A percentile compares a stretch with the other conserved stretches of the same genome.
phyloP scores from a whole-genome alignment of 345 rosid species.

The Anacardium occidentale region DNA sequence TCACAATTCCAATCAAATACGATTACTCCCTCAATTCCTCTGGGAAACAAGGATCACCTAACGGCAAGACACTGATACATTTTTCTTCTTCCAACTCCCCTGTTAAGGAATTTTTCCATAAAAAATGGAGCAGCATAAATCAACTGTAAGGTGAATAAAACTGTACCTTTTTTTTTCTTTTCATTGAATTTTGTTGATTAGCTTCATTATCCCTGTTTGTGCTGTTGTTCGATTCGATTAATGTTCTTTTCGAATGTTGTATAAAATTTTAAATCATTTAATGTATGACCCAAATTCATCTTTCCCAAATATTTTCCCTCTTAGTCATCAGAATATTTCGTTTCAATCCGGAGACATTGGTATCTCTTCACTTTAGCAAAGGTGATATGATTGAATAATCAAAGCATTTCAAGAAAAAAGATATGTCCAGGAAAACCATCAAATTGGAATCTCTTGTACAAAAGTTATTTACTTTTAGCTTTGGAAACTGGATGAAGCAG shows the following conservation, averaged over 20 bases:
- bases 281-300: not conserved
- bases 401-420: not conserved
- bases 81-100: slow-evolving; percentile 1
- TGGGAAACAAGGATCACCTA: slow-evolving; percentile 37
- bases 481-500: not conserved
- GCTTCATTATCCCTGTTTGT: not conserved
- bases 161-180: not conserved
- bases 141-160: slow-evolving; percentile 19
- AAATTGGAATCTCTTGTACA: not conserved
- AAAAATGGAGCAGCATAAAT: not conserved
- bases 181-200: not conserved
- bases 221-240: not conserved
- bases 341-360: not conserved
- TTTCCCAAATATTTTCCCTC: not conserved
- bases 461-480: too few species aligned
- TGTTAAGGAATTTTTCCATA: slow-evolving; percentile 12
- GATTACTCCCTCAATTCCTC: slow-evolving; percentile 35
- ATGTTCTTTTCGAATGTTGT: not conserved
- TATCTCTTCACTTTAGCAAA: not conserved
- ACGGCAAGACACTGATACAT: slow-evolving; percentile 20
- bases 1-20: slow-evolving; percentile 36
- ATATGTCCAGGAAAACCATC: not conserved
- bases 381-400: not conserved
- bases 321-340: not conserved
- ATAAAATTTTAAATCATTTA: slow-evolving; percentile 1